Base-by-base conservation (phyloP, 345 rosid genomes). In the Balakata baccata region DNA sequence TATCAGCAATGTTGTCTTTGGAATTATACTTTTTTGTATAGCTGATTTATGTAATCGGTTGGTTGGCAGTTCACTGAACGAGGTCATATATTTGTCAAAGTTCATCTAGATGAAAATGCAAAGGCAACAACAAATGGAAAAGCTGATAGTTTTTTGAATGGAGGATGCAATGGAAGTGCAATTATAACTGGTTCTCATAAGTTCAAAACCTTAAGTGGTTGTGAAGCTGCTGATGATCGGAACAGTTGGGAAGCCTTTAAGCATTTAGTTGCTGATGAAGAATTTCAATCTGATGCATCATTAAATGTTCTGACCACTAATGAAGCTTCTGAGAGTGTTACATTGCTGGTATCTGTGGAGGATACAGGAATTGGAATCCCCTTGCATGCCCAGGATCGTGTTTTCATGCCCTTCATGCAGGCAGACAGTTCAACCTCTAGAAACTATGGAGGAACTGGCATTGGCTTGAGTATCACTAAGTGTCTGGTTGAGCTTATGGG, bases 331-430 rank as follows among this genome's bases (percentile, higher is more conserved):
- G 83, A 82, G 62, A 83, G 70, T 63, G 87, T 89, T 41, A 86
- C 92, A 46, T 80, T 95, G 68, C 82, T 89, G 85, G 90, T 91
- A 38, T 85, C 87, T 14, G 94, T 95, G 72, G 99, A 95, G 85
- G 99, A 95, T 86, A 95, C 98, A 0, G 99, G 99, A 45, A 91
- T 91, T 2, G 99, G 99, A 43, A 92, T 95, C 76, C 99, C 99
- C 29, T 76, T 89, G 56, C 66, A 51, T 17, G 99, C 98, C 18
- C 99, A 95, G 71, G 89, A 88, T 29, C 91, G 96, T 25, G 94
- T 95, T 46, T 95, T 95, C 79, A 88, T 82, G 88, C 99, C 99
- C 37, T 95, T 95, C 75, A 86, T 95, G 92, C 99, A 95, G 84
- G 99, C 98, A 18, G 99, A 92, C 73, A 92, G 98, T 81, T 95